A percentile compares a stretch with the other conserved stretches of the same genome.
Evolutionary conservation across 371 early-diverging fungal genomes (phyloP).

Genomic region (Mortierella sp.): DNA sequence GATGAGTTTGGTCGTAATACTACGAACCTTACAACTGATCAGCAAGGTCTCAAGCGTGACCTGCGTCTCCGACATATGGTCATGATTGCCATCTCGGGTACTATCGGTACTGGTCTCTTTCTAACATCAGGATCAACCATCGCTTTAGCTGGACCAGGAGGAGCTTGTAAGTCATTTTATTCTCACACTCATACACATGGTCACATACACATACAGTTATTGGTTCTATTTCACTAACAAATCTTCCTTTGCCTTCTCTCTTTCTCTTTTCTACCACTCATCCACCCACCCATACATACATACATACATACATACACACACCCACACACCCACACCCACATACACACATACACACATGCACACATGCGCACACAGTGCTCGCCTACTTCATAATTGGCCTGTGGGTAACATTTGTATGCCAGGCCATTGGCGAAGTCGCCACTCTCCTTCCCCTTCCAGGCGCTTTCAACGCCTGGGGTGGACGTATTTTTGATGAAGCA

Average conservation of each 20-base stretch:
- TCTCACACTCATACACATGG: not conserved
- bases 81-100: slow-evolving; percentile 87
- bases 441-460: slow-evolving; percentile 87
- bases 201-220: too few relatives aligned
- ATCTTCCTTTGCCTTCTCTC: not conserved
- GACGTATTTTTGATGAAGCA: slow-evolving; percentile 85
- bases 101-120: slow-evolving; percentile 91
- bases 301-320: too few relatives aligned
- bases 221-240: too few relatives aligned
- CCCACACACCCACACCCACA: not conserved
- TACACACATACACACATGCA: too few relatives aligned
- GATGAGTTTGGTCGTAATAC: slow-evolving; percentile 14
- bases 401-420: slow-evolving; percentile 84
- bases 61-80: slow-evolving; percentile 79
- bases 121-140: slow-evolving; percentile 86
- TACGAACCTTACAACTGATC: slow-evolving; percentile 20
- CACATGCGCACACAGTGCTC: slow-evolving; percentile 56
- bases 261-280: not conserved
- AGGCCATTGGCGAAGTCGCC: slow-evolving; percentile 90
- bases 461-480: slow-evolving; percentile 85
- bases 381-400: slow-evolving; percentile 80
- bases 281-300: not conserved
- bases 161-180: slow-evolving; percentile 61
- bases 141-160: slow-evolving; percentile 82
- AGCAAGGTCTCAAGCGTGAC: slow-evolving; percentile 64